Evolutionary conservation across 2,329 filamentous ascomycete species (phyloP).

Genomic region (Pseudomassariella vexata): DNA sequence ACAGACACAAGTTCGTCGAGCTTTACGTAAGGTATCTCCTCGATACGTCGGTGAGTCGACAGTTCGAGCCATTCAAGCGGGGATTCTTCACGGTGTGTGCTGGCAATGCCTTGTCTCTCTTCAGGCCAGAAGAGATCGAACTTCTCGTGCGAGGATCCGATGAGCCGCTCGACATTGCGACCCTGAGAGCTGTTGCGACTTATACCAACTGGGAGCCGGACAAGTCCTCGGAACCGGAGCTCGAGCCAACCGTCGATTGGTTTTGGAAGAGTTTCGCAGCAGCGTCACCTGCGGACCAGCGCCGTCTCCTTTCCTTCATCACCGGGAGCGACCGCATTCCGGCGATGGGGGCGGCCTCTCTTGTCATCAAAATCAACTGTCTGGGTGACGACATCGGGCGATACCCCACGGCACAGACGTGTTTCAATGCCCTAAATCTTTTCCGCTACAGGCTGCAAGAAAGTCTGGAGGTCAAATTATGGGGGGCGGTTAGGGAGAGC

Average conservation of each 20-base stretch:
- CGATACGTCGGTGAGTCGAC: conserved; percentile 69
- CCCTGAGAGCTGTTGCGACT: conserved; percentile 68
- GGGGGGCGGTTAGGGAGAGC: conserved; percentile 82
- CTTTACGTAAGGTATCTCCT: conserved; percentile 76
- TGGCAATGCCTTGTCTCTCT: conserved; percentile 80
- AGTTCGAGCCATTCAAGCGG: conserved; percentile 90
- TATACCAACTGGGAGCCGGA: conserved; percentile 68
- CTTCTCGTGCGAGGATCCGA: conserved; percentile 80
- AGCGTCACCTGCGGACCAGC: conserved; percentile 62
- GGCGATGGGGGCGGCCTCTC: conserved; percentile 73
- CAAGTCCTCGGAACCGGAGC: conserved; percentile 35
- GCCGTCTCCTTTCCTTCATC: conserved; percentile 77
- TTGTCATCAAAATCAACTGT: conserved; percentile 71
- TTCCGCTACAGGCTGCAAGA: conserved; percentile 64
- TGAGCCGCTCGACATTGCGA: conserved; percentile 71
- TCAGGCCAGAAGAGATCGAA: conserved; percentile 88
- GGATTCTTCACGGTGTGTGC: conserved; percentile 91
- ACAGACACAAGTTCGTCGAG: conserved; percentile 81
- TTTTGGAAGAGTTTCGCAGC: conserved; percentile 80
- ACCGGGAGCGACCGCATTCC: conserved; percentile 89
- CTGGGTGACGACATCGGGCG: conserved; percentile 68
- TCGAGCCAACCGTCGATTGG: conserved; percentile 68
- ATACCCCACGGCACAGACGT: conserved; percentile 82
- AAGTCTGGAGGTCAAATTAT: conserved; percentile 66
- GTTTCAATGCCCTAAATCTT: conserved; percentile 79